Conservation (phyloP, 192 early-diverging fungal genomes). For the Mortierella alpina region DNA sequence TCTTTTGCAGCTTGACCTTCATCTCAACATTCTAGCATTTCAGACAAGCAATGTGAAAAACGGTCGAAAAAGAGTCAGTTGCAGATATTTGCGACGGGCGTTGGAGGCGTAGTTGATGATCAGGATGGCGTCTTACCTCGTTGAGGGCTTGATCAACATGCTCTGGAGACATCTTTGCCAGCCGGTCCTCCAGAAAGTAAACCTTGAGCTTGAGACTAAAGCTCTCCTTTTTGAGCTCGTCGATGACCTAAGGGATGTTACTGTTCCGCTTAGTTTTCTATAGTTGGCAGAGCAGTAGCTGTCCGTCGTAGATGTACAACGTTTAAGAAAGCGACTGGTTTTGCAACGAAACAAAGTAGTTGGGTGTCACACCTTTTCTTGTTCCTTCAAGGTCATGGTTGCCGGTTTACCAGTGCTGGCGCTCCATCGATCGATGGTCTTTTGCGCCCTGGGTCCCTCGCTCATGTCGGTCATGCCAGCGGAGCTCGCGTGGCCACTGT, state of each 20-base stretch:
- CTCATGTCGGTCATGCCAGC: slow-evolving; percentile 18
- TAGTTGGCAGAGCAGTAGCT: neutral
- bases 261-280: too few species aligned
- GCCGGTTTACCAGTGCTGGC: slow-evolving; percentile 31
- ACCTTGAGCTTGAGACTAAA: slow-evolving; percentile 66
- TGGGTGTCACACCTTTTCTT: slow-evolving; percentile 53
- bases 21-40: slow-evolving; percentile 61
- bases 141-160: slow-evolving; percentile 62
- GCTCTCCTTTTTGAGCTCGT: slow-evolving; percentile 65
- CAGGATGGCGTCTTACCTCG: slow-evolving; percentile 52
- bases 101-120: neutral
- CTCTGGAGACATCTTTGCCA: slow-evolving; percentile 64
- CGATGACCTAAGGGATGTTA: slow-evolving; percentile 56
- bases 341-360: neutral
- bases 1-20: slow-evolving; percentile 58
- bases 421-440: slow-evolving; percentile 44
- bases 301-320: neutral
- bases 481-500: slow-evolving; percentile 13
- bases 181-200: slow-evolving; percentile 62
- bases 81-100: neutral
- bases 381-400: slow-evolving; percentile 62
- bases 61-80: neutral
- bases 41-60: neutral
- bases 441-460: slow-evolving; percentile 3
- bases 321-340: neutral